Conservation (phyloP, 495 filamentous ascomycete species). For the Aeminium ludgeri region DNA sequence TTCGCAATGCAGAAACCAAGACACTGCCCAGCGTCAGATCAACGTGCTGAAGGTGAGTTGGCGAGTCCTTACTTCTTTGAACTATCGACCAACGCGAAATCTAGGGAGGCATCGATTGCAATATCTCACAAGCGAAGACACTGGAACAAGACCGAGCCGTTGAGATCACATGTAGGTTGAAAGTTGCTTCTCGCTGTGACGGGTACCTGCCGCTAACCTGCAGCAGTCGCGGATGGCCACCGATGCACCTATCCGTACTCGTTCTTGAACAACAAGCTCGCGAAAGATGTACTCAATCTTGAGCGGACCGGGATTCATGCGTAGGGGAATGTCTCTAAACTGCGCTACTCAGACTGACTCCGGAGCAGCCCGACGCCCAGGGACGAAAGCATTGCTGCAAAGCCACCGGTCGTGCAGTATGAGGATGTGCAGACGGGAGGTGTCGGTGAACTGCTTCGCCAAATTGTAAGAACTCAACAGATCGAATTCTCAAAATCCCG, state of each 20-base stretch:
- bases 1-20: slow-evolving; percentile 50
- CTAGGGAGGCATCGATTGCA: not conserved
- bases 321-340: not conserved
- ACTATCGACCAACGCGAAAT: not conserved
- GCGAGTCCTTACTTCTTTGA: not conserved
- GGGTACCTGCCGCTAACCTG: slow-evolving; percentile 32
- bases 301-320: not conserved
- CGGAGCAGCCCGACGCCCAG: slow-evolving; percentile 13
- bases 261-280: not conserved
- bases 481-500: not conserved
- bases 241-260: slow-evolving; percentile 17
- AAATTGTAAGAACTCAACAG: slow-evolving; percentile 34
- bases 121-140: not conserved
- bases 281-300: not conserved
- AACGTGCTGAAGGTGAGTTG: slow-evolving; percentile 10
- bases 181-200: slow-evolving; percentile 24
- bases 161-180: not conserved
- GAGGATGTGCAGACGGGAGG: slow-evolving; percentile 37
- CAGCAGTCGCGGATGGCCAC: slow-evolving; percentile 18
- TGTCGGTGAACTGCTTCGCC: slow-evolving; percentile 37
- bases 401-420: slow-evolving; percentile 39
- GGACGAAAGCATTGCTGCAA: slow-evolving; percentile 23
- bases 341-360: not conserved
- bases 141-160: not conserved
- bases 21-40: slow-evolving; percentile 49